These are phyloP conservation scores for Syzygium aqueum DNA, from an alignment of 345 rosid genomes.

Conservation along the genomic window DNA sequence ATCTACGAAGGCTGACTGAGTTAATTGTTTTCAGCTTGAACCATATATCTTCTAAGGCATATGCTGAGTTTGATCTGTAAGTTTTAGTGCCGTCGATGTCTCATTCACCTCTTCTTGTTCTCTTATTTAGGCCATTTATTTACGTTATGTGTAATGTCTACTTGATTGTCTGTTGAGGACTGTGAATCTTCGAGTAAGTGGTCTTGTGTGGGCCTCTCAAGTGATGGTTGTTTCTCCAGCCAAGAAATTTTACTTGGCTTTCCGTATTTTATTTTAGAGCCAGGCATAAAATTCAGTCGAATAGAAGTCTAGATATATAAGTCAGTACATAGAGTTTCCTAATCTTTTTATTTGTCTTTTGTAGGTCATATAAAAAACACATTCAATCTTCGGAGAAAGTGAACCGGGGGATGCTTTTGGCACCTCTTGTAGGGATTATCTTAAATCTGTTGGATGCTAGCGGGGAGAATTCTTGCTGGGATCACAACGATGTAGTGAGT, in stretches of 20 bases:
- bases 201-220: background rate
- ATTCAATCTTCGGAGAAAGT: conserved; percentile 69
- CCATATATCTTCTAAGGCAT: conserved; percentile 72
- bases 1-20: conserved; percentile 88
- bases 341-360: background rate
- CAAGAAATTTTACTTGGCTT: background rate
- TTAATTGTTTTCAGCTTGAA: conserved; percentile 73
- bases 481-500: conserved; percentile 52
- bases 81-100: conserved; percentile 9
- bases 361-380: conserved; percentile 70
- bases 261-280: background rate
- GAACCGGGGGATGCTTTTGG: conserved; percentile 69
- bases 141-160: background rate
- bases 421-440: conserved; percentile 84
- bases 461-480: conserved; percentile 18
- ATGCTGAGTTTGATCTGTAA: conserved; percentile 89
- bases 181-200: background rate
- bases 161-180: background rate
- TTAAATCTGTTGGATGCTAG: conserved; percentile 80
- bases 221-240: background rate
- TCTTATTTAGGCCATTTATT: background rate
- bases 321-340: background rate
- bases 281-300: background rate
- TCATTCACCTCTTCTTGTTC: background rate
- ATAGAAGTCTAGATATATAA: background rate